Conservation (phyloP, 352 stramenopile species). For the Thraustochytrium sp. region DNA sequence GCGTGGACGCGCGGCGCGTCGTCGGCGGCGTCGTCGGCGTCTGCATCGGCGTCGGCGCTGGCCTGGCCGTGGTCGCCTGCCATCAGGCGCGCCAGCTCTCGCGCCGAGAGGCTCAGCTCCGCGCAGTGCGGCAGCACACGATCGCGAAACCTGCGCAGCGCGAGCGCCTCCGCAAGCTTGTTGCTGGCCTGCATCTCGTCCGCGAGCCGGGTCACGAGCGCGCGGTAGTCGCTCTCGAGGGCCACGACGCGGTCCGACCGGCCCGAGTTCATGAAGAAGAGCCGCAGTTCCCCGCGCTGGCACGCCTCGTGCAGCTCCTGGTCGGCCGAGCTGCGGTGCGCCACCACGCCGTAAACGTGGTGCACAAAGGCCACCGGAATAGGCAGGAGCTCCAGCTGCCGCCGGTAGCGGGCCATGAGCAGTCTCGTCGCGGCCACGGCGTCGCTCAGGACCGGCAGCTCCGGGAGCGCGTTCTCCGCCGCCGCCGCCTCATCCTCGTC, state of each 20-base stretch:
- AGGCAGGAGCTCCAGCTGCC: not conserved
- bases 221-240: not conserved
- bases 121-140: not conserved
- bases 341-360: slow-evolving; percentile 26
- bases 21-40: not conserved
- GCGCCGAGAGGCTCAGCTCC: slow-evolving; percentile 4
- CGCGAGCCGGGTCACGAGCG: not conserved
- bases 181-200: not conserved
- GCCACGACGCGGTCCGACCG: not conserved
- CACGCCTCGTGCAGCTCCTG: not conserved
- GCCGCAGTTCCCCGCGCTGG: not conserved
- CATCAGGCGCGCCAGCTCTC: not conserved
- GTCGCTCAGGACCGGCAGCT: not conserved
- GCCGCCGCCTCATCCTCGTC: not conserved
- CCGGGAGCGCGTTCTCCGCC: not conserved
- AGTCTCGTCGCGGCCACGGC: not conserved
- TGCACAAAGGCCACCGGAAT: slow-evolving; percentile 13
- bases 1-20: not conserved
- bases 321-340: not conserved
- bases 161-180: not conserved
- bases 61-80: not conserved
- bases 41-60: not conserved
- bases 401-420: not conserved
- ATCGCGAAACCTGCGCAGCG: slow-evolving; percentile 1
- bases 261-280: not conserved